Conservation (phyloP, 2,329 filamentous ascomycete species). For the Fusarium sp. region DNA sequence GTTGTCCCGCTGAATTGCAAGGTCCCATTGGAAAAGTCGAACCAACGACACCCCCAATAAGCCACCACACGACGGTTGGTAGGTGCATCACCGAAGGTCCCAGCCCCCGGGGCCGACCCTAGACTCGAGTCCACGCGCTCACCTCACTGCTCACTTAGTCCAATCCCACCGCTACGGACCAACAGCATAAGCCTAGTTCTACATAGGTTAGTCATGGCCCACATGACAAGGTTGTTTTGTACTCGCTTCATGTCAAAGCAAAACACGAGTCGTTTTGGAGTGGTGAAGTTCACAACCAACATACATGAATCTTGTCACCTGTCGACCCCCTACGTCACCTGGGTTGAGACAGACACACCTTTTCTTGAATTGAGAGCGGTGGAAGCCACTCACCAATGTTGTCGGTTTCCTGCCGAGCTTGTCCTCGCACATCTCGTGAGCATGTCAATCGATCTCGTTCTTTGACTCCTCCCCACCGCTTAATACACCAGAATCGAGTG, state of each 20-base stretch:
- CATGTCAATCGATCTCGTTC: background rate
- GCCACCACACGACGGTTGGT: slow-evolving; percentile 7
- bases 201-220: slow-evolving; percentile 17
- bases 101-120: slow-evolving; percentile 41
- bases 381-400: background rate
- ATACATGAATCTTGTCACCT: slow-evolving; percentile 24
- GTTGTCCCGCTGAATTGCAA: slow-evolving; percentile 32
- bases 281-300: slow-evolving; percentile 20
- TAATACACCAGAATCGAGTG: background rate
- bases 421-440: background rate
- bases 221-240: slow-evolving; percentile 7
- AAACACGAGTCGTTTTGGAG: slow-evolving; percentile 30
- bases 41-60: slow-evolving; percentile 28
- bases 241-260: slow-evolving; percentile 30
- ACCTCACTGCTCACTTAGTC: slow-evolving; percentile 24
- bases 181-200: slow-evolving; percentile 34
- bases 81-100: slow-evolving; percentile 34
- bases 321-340: slow-evolving; percentile 14
- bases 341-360: background rate
- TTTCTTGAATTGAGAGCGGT: background rate
- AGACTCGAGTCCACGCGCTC: slow-evolving; percentile 26
- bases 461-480: background rate
- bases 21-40: slow-evolving; percentile 21
- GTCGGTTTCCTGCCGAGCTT: background rate
- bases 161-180: slow-evolving; percentile 37